Conservation (phyloP, 75 land plant genomes). For the Cryptomeria japonica region DNA sequence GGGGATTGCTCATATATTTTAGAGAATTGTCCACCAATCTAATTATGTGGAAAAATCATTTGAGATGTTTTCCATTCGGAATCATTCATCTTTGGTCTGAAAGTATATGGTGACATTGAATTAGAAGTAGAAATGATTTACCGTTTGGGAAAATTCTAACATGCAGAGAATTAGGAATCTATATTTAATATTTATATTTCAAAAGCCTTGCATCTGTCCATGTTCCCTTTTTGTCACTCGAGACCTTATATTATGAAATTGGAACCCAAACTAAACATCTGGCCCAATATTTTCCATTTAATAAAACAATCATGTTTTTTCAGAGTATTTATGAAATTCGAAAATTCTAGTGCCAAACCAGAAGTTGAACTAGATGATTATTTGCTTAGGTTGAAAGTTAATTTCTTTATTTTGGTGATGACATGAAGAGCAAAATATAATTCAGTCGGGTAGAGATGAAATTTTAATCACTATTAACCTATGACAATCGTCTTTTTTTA, state of each 20-base stretch:
- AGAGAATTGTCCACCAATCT: background rate
- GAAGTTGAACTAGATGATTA: too few relatives aligned
- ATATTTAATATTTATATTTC: background rate
- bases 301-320: too few relatives aligned
- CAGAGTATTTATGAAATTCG: background rate
- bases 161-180: background rate
- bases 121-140: background rate
- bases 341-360: background rate
- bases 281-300: too few relatives aligned
- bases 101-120: background rate
- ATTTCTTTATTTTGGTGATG: background rate
- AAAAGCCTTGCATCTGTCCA: background rate
- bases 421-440: background rate
- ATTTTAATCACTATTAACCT: too few relatives aligned
- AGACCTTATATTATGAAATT: background rate
- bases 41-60: background rate
- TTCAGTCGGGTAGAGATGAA: background rate
- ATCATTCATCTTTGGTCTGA: background rate
- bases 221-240: background rate
- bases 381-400: background rate
- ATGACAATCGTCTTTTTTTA: too few relatives aligned
- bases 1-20: conserved; percentile 3
- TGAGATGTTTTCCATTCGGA: background rate
- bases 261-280: background rate
- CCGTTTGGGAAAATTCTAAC: background rate